These are phyloP conservation scores for Aureobasidium melanogenum DNA, from an alignment of 2,329 filamentous ascomycete species.

Conservation along the genomic window DNA sequence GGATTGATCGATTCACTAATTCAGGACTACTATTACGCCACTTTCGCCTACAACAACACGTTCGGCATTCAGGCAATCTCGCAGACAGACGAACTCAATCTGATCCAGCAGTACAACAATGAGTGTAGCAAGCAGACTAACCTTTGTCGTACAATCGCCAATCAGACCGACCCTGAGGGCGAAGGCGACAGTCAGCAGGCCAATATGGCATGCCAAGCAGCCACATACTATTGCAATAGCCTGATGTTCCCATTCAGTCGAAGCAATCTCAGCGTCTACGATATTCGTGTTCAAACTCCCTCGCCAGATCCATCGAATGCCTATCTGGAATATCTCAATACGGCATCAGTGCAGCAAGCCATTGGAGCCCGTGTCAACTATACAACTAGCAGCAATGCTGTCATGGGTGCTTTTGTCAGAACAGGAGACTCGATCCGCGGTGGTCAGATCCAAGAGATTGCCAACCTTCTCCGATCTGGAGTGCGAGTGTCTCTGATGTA, in stretches of 20 bases:
- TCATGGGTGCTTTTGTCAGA: constrained; percentile 32
- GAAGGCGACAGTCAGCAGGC: constrained; percentile 25
- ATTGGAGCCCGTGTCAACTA: constrained; percentile 45
- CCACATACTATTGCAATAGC: constrained; percentile 18
- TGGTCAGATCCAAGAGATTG: constrained; percentile 31
- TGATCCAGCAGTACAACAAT: constrained; percentile 35
- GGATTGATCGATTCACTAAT: constrained; percentile 58
- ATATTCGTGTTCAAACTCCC: constrained; percentile 33
- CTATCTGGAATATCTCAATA: constrained; percentile 45
- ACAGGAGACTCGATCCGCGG: constrained; percentile 39
- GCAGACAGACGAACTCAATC: constrained; percentile 39
- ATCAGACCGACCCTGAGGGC: constrained; percentile 25
- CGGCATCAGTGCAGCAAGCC: constrained; percentile 36
- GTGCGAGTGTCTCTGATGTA: constrained; percentile 61
- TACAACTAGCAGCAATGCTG: constrained; percentile 33
- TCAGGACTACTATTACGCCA: constrained; percentile 49
- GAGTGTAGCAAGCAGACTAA: constrained; percentile 43
- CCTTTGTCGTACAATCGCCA: constrained; percentile 26
- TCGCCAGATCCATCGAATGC: constrained; percentile 31
- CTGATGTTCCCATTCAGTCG: constrained; percentile 17
- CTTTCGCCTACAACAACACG: constrained; percentile 55
- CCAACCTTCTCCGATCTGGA: constrained; percentile 32
- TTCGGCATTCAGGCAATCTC: constrained; percentile 54
- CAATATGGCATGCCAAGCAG: constrained; percentile 24
- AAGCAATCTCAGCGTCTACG: constrained; percentile 34